Evolutionary conservation across 306 rosid genomes (phyloP).

Genomic region (Citrullus mucosospermus): DNA sequence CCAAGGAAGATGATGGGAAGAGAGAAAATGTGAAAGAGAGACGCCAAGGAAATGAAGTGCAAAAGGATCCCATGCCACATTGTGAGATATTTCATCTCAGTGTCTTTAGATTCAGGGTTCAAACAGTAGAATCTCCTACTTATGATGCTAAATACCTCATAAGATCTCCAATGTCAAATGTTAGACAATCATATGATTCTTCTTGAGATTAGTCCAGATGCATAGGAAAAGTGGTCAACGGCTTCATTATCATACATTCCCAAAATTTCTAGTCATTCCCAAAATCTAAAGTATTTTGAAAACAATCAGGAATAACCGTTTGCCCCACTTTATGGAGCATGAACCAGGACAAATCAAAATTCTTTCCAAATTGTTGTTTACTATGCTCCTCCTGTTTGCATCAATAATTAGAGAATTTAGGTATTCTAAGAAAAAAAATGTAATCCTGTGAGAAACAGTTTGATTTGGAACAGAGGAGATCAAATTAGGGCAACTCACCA

Average conservation of each 20-base stretch:
- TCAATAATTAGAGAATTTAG: neutral
- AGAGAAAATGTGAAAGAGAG: too few relatives aligned
- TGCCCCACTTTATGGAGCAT: neutral
- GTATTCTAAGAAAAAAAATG: neutral
- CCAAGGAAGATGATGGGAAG: neutral
- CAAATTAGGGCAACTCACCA: neutral
- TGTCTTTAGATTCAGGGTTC: too few relatives aligned
- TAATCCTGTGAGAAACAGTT: neutral
- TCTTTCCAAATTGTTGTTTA: neutral
- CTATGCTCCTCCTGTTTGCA: neutral
- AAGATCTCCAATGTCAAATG: neutral
- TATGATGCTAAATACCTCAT: neutral
- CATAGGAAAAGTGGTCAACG: neutral
- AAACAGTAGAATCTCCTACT: too few relatives aligned
- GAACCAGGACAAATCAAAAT: neutral
- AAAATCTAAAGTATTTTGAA: neutral
- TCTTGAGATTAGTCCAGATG: neutral
- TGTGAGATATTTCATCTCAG: neutral
- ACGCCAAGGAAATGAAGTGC: neutral
- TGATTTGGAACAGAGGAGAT: neutral
- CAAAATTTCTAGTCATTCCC: neutral
- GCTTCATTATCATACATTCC: neutral
- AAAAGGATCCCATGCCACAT: neutral
- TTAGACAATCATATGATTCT: neutral
- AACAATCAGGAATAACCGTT: neutral